phyloP scores from a whole-genome alignment of 164 flowering plant species.

The Nelumbo lutea region DNA sequence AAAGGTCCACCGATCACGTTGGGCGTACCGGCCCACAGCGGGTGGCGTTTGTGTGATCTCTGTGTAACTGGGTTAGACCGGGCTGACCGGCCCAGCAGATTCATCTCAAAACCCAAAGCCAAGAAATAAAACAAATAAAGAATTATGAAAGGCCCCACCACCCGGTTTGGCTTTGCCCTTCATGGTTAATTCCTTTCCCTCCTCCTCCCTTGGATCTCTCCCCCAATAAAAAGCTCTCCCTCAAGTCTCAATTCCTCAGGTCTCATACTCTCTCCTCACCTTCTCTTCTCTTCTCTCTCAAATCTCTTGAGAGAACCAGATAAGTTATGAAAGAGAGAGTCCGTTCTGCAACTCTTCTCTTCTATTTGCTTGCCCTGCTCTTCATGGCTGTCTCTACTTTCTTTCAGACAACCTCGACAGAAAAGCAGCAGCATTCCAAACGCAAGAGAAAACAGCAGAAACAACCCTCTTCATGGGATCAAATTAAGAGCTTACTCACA shows the following conservation, averaged over 20 bases:
- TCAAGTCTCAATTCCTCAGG: not conserved
- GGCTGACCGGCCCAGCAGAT: too few species aligned
- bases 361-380: constrained; percentile 14
- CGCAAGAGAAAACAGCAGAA: constrained; percentile 27
- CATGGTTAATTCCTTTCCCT: not conserved
- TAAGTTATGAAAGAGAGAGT: constrained; percentile 18
- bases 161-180: not conserved
- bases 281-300: not conserved
- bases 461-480: constrained; percentile 81
- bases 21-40: too few species aligned
- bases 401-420: constrained; percentile 28
- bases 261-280: not conserved
- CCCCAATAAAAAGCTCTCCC: not conserved
- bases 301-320: not conserved
- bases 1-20: too few species aligned
- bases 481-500: constrained; percentile 72
- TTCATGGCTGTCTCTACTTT: constrained; percentile 58
- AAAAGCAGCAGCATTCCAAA: constrained; percentile 24
- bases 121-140: not conserved
- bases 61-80: too few species aligned
- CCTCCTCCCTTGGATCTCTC: not conserved
- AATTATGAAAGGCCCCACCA: not conserved
- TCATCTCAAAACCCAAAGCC: not conserved
- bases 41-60: too few species aligned
- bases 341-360: constrained; percentile 12